Base-by-base conservation (phyloP, 73 alveolate species). In the Tetrahymena elliotti region DNA sequence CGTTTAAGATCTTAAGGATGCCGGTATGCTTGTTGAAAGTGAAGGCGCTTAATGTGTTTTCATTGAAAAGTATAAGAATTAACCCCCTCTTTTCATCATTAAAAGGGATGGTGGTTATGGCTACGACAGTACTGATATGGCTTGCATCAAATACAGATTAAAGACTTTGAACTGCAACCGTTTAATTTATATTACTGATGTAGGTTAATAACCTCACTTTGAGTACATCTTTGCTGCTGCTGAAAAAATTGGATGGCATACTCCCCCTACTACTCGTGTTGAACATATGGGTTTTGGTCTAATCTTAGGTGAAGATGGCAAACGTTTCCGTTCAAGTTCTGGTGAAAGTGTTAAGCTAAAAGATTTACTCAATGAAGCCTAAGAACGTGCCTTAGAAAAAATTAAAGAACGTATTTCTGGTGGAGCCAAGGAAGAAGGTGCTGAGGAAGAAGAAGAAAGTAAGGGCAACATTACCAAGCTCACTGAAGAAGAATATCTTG, bases 221-320 rank as follows among this genome's bases (percentile, higher is more conserved):
- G 97, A 98, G 93, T 96, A 97, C 93, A 95, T 99, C 93, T 97
- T 99, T 97, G 99, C 98, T 35, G 99, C 99, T 0, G 99, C 99
- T n/a, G 97, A 98, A 96, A 47, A 93, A 39, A 98, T 98, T 33
- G 99, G 99, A 37, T 96, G 98, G 97, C 96, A 96, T 93, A 96
- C 96, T 53, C 98, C 97, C 15, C 95, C 97, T 13, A 95, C 97
- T 33, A 97, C 98, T 38, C 97, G 99, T 93, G 41, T 98, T 93
- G 99, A 98, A 88, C 99, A 98, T 98, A 98, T 99, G 99, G 99
- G 99, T 83, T 99, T 99, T 94, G 99, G 99, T 13, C 94, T 99
- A 37, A 99, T 99, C 35, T 98, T 95, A 94, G 99, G 99, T 18
- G 98, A 96, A 83, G 99, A 98, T 96, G 99, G 99, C 10, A 99